Conservation (phyloP, 1,284 basidiomycete species). For the Cryptococcus sp. region DNA sequence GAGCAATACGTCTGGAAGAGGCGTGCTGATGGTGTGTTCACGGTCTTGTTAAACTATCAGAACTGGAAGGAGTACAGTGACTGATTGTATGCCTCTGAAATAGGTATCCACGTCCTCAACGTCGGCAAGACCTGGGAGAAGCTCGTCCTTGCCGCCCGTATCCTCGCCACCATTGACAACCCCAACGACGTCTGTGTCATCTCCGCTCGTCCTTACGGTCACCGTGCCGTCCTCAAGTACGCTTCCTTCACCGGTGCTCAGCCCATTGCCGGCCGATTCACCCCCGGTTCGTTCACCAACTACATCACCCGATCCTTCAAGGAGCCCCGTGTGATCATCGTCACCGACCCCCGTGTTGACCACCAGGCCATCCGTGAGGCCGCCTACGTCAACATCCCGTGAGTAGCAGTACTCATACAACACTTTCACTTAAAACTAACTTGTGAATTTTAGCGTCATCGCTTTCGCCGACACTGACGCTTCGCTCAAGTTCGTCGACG, state of each 20-base stretch:
- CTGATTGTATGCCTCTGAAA: not conserved
- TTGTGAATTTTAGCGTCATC: conserved; percentile 64
- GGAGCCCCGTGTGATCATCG: conserved; percentile 96
- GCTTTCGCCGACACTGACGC: conserved; percentile 98
- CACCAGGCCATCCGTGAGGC: conserved; percentile 99
- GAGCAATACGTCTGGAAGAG: conserved; percentile 97
- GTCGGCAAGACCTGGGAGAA: conserved; percentile 99
- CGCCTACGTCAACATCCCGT: conserved; percentile 98
- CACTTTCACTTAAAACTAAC: not conserved
- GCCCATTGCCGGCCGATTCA: conserved; percentile 98
- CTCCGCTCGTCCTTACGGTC: conserved; percentile 96
- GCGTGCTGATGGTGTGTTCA: conserved; percentile 78
- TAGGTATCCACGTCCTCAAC: conserved; percentile 95
- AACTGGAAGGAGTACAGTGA: too few species aligned
- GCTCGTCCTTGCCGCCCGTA: conserved; percentile 89
- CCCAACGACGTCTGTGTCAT: conserved; percentile 97
- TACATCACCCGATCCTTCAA: conserved; percentile 99
- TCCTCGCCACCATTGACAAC: conserved; percentile 95
- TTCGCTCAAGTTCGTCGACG: conserved; percentile 93
- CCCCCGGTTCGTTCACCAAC: conserved; percentile 98
- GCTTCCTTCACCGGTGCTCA: conserved; percentile 97
- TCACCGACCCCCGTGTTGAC: conserved; percentile 98
- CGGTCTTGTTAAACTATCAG: not conserved
- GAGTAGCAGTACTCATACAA: conserved; percentile 12
- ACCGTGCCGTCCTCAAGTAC: conserved; percentile 98